Evolutionary conservation across 1,284 basidiomycete genomes (phyloP).

Genomic region (Tetrapyrgos nigripes): DNA sequence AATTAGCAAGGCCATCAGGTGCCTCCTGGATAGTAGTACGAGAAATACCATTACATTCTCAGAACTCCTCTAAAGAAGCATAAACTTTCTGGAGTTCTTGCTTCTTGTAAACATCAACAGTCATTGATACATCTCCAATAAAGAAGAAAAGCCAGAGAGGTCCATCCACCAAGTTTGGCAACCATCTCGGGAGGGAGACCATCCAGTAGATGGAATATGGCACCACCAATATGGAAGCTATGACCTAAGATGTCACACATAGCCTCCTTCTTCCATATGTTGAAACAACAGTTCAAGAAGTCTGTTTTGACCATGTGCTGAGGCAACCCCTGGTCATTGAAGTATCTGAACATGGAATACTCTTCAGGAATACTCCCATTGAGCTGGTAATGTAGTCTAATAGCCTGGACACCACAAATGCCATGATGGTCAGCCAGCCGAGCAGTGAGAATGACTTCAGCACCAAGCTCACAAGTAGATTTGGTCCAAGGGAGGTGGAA

Average conservation of each 20-base stretch:
- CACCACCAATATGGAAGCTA: conserved; percentile 42
- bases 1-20: neutral
- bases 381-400: neutral
- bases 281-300: conserved; percentile 30
- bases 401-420: neutral
- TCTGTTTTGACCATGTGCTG: conserved; percentile 17
- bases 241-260: conserved; percentile 34
- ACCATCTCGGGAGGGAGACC: conserved; percentile 43
- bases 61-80: neutral
- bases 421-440: neutral
- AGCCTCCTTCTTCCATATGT: conserved; percentile 26
- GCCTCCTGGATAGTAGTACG: neutral
- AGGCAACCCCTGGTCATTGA: conserved; percentile 8
- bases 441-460: neutral
- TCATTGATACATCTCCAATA: neutral
- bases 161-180: conserved; percentile 28
- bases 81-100: neutral
- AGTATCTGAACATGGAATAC: conserved; percentile 25
- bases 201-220: conserved; percentile 35
- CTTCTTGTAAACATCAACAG: neutral
- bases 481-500: conserved; percentile 13
- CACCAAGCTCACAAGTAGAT: conserved; percentile 1
- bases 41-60: neutral
- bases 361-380: neutral
- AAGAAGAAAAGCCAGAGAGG: conserved; percentile 17